Percentiles rank a stretch among this genome's conserved stretches.
These are phyloP conservation scores for Botrytis hyacinthi DNA, from an alignment of 2,329 filamentous ascomycete species.

Conservation along the genomic window DNA sequence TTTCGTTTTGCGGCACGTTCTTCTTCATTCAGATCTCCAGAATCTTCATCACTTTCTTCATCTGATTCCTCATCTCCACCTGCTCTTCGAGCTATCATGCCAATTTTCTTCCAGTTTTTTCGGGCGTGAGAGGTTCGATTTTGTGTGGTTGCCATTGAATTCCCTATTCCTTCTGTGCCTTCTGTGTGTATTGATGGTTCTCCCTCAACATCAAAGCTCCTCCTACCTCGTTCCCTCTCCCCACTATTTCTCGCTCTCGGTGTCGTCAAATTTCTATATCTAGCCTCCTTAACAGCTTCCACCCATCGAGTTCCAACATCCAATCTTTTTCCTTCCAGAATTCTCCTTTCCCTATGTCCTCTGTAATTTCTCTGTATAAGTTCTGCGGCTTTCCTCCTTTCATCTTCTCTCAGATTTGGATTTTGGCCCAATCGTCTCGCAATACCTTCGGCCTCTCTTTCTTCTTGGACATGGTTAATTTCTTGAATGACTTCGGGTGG, in stretches of 20 bases:
- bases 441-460: constrained; percentile 34
- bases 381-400: constrained; percentile 50
- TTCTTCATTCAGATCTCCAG: constrained; percentile 36
- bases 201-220: constrained; percentile 31
- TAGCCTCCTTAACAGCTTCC: constrained; percentile 54
- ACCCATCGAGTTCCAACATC: constrained; percentile 37
- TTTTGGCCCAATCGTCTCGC: constrained; percentile 31
- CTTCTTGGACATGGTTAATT: constrained; percentile 50
- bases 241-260: constrained; percentile 41
- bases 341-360: constrained; percentile 70
- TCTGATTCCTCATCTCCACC: constrained; percentile 59
- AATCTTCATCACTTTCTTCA: constrained; percentile 25
- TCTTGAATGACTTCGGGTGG: constrained; percentile 45
- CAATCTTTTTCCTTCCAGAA: constrained; percentile 66
- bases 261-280: constrained; percentile 51
- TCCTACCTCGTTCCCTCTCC: constrained; percentile 21
- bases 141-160: background rate
- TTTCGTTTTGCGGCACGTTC: constrained; percentile 43
- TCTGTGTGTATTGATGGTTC: constrained; percentile 24
- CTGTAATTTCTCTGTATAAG: constrained; percentile 72
- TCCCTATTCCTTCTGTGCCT: constrained; percentile 21
- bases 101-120: constrained; percentile 73
- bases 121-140: constrained; percentile 45
- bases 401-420: constrained; percentile 41
- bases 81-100: constrained; percentile 68